Evolutionary conservation across 176 grass and related monocot species (phyloP), one percentile per base, ranked within the genome.

Genomic region (Zoysia pacifica): DNA sequence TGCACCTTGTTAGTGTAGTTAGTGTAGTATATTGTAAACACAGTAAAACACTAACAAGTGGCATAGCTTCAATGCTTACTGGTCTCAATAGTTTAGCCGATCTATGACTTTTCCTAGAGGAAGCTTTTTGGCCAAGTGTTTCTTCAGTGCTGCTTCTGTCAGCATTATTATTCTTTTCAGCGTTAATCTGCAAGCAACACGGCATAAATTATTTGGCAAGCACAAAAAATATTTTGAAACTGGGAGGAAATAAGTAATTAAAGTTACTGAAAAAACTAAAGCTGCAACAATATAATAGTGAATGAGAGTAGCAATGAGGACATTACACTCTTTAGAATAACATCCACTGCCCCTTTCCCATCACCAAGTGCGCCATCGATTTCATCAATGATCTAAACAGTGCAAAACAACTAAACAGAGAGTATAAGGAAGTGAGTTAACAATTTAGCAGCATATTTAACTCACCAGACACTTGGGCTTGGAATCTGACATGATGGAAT

Each of bases 381-480:
- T 92, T 98, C 95, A 86, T 98, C 95, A 79, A 98, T 98, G 38
- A 98, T 75, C 95, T 98, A 73, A 35, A 85, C 62, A 71, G 67
- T 35, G 46, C n/a, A 81, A 11, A 58, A 84, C 18, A 65, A 65
- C 7, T 90, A 77, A 85, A 81, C 35, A 77, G 70, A 63, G 73
- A 70, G 66, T 42, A 49, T 0, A 35, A 20, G 52, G 36, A 61
- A 45, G 48, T 37, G 16, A 78, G 62, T 79, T 36, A 40, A 82
- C 13, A 81, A 51, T 71, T 38, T 79, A 54, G 10, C 39, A 77
- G 63, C 62, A 41, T 44, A 73, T 45, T 68, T 52, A 89, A 87
- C 89, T 82, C 67, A 97, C 95, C 95, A 97, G 73, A 87, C 95
- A 97, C 81, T 97, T 97, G 18, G 95, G 95, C 82, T 92, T 97